These are phyloP conservation scores for Exophiala spinifera DNA, from an alignment of 2,329 filamentous ascomycete species.

Conservation along the genomic window DNA sequence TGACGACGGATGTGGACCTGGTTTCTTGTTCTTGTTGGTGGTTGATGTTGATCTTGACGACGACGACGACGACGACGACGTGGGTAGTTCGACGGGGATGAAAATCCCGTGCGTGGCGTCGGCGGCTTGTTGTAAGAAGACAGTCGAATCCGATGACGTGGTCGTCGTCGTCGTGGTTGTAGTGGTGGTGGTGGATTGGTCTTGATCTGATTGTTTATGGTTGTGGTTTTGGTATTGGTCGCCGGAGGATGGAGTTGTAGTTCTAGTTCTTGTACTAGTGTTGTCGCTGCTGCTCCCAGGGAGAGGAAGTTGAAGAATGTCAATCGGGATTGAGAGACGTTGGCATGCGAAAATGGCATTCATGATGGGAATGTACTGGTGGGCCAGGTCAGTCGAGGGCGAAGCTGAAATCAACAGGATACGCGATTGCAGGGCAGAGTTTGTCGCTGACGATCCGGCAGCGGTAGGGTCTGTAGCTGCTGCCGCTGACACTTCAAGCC, in stretches of 20 bases:
- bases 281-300: background rate
- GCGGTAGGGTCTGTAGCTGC: too few relatives aligned
- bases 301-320: slow-evolving; percentile 71
- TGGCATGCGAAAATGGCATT: slow-evolving; percentile 96
- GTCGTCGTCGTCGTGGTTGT: background rate
- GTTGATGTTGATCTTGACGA: too few relatives aligned
- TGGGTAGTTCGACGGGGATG: slow-evolving; percentile 50
- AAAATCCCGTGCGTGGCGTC: slow-evolving; percentile 70
- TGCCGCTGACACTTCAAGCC: too few relatives aligned
- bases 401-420: slow-evolving; percentile 90
- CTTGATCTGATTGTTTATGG: background rate
- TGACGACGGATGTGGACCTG: too few relatives aligned
- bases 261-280: too few relatives aligned
- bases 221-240: background rate
- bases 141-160: slow-evolving; percentile 49
- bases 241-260: background rate
- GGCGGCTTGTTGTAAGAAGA: slow-evolving; percentile 89
- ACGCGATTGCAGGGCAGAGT: slow-evolving; percentile 65
- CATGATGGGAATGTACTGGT: slow-evolving; percentile 97
- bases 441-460: slow-evolving; percentile 35
- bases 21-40: too few relatives aligned
- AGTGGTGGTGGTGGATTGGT: background rate
- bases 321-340: slow-evolving; percentile 81
- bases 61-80: background rate
- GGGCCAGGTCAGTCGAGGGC: slow-evolving; percentile 79